Evolutionary conservation across 768 basidiomycete species (phyloP), one percentile per base, ranked within the genome.

Genomic region (Baorangia bicolor): DNA sequence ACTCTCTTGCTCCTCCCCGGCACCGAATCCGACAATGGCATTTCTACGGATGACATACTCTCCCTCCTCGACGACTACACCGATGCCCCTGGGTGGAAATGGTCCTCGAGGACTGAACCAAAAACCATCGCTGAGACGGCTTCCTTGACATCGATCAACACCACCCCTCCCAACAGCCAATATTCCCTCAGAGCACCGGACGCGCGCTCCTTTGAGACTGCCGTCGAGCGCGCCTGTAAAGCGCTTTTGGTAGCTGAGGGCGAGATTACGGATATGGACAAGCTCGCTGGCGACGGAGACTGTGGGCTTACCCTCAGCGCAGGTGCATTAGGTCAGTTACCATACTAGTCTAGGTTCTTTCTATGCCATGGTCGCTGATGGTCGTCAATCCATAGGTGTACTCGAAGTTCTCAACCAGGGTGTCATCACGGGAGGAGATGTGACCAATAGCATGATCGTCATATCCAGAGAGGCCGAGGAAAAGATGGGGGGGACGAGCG

Each of bases 231-330:
- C 21, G 87, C 87, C 1, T 87, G 86, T 58, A 67, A 81, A 20
- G 84, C 83, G 2, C 73, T 98, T 57, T 81, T 93, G 55, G 73
- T 73, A 9, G 89, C 88, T 9, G 95, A 98, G 69, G 84, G 89
- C 2, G 93, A 94, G 61, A 93, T 99, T 57, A 98, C 95, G 14
- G 74, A 80, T 20, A 89, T 92, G 85, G 96, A 99, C 69, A 87
- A 82, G 54, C 87, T 98, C 50, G 90, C 92, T 2, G 95, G 95
- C 27, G 95, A 98, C 66, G 95, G 95, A 5, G 88, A 89, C 64
- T 85, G 84, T 43, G 87, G 87, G 0, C 68, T 86, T 42, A 87
- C 85, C 0, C 77, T 87, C 34, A 82, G 84, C 77, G 83, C 84
- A 10, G 95, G 95, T 34, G 88, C 89, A 31, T 78, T 83, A 65